phyloP scores from a whole-genome alignment of 2,329 filamentous ascomycete species.

The Nemania diffusa region DNA sequence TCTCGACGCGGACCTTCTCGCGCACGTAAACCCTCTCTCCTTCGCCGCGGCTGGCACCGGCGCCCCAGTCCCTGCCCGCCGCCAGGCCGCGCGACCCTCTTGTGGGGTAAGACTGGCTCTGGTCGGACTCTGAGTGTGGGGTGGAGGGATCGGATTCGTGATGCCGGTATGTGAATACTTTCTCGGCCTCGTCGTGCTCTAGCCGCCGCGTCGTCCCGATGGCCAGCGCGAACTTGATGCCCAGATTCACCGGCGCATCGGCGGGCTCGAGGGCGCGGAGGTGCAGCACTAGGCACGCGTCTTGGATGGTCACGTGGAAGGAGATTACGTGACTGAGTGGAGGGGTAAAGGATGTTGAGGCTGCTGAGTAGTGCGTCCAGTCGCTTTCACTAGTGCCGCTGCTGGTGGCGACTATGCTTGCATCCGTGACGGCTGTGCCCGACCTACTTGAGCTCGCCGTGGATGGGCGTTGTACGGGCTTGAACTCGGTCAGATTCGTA shows the following conservation, averaged over 20 bases:
- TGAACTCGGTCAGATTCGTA: slow-evolving; percentile 43
- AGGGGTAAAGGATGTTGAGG: slow-evolving; percentile 46
- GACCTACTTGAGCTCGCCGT: slow-evolving; percentile 15
- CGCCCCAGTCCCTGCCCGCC: slow-evolving; percentile 22
- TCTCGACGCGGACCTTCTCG: slow-evolving; percentile 90
- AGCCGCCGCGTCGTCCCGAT: slow-evolving; percentile 72
- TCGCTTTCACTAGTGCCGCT: slow-evolving; percentile 48
- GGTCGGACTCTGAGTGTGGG: slow-evolving; percentile 19
- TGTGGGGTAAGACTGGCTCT: slow-evolving; percentile 23
- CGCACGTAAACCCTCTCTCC: slow-evolving; percentile 78
- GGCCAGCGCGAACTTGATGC: slow-evolving; percentile 75
- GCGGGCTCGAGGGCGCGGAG: slow-evolving; percentile 76
- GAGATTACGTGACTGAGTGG: slow-evolving; percentile 73
- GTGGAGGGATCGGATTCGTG: slow-evolving; percentile 37
- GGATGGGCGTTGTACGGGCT: not conserved
- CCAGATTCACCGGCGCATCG: slow-evolving; percentile 68
- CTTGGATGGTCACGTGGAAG: slow-evolving; percentile 76
- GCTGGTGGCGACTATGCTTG: slow-evolving; percentile 17
- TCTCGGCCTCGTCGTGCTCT: slow-evolving; percentile 83
- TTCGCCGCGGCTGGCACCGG: slow-evolving; percentile 38
- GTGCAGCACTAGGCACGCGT: slow-evolving; percentile 75
- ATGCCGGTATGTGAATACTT: slow-evolving; percentile 72
- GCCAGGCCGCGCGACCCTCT: slow-evolving; percentile 23
- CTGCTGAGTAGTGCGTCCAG: slow-evolving; percentile 48
- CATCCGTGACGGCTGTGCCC: slow-evolving; percentile 21